These are phyloP conservation scores for Vigna hirtella DNA, from an alignment of 306 rosid species.

Conservation along the genomic window DNA sequence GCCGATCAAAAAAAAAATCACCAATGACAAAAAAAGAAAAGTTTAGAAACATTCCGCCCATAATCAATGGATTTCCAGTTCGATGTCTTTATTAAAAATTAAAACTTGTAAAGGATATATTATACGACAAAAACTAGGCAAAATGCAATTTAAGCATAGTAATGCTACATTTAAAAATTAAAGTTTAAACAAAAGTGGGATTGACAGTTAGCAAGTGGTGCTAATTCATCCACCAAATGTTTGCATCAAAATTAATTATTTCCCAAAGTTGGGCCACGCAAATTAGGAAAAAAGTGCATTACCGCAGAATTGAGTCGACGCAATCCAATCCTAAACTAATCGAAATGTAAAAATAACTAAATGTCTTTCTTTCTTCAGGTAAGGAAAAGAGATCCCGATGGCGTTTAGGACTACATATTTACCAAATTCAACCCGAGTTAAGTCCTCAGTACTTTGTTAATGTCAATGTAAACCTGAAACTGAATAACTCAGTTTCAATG, in stretches of 20 bases:
- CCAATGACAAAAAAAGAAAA: slow-evolving; percentile 38
- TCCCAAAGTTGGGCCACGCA: not conserved
- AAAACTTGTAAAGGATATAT: slow-evolving; percentile 5
- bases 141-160: slow-evolving; percentile 8
- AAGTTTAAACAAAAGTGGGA: not conserved
- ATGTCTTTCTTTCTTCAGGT: slow-evolving; percentile 23
- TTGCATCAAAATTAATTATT: slow-evolving; percentile 8
- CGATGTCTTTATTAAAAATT: not conserved
- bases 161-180: slow-evolving; percentile 1
- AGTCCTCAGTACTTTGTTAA: slow-evolving; percentile 24
- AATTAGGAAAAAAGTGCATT: slow-evolving; percentile 25
- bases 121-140: slow-evolving; percentile 12
- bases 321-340: slow-evolving; percentile 11
- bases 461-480: slow-evolving; percentile 9
- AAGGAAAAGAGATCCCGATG: slow-evolving; percentile 4
- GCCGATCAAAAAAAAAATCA: slow-evolving; percentile 10
- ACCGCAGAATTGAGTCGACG: not conserved
- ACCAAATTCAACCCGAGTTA: slow-evolving; percentile 26
- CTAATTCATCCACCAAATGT: slow-evolving; percentile 19
- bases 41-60: slow-evolving; percentile 41
- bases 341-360: slow-evolving; percentile 26
- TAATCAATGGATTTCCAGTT: slow-evolving; percentile 2
- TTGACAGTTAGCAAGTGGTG: slow-evolving; percentile 12
- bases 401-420: not conserved
- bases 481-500: slow-evolving; percentile 12